Base-by-base conservation (phyloP, 208 protist species). In the Leishmania gerbilli region DNA sequence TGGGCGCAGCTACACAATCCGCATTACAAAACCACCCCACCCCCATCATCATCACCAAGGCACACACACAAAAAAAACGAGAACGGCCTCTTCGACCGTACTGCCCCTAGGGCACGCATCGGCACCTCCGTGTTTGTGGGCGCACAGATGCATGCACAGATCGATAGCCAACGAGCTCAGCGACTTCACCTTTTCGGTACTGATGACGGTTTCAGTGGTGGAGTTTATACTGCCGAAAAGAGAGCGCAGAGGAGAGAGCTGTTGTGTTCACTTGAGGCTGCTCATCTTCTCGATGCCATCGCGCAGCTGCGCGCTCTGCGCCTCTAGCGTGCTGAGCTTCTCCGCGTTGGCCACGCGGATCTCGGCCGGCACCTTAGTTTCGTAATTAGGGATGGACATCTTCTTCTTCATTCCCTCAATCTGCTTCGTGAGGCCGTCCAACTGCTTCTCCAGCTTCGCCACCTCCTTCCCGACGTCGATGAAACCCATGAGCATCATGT, bases 391-490 rank as follows among this genome's bases (percentile, higher is more conserved):
- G 60, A 93, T 93, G 11, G 85, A 90, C 88, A 98, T 98, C 85
- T 97, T 97, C 84, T 97, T 97, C 75, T 92, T 81, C 42, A 95
- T 79, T 49, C 89, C 91, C 67, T 97, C 93, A 62, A 97, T 90
- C 80, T 93, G 88, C 88, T 98, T 98, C 58, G 87, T 62, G 8
- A 98, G 84, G 47, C 82, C 89, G 2, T 80, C 89, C n/a, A 92
- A 77, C 81, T 98, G 90, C 88, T 97, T 98, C 79, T 95, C 88
- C 58, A 97, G 84, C 89, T 96, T 97, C 76, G 81, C 81, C 42
- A 97, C 85, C 84, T 98, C 96, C 92, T 96, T 97, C 67, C 86
- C 87, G 3, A 95, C 89, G 79, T 99, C 97, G 86, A 99, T 98
- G 80, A 95, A 93, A 67, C 95, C 96, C 37, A 91, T 84, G 19